A percentile compares a stretch with the other conserved stretches of the same genome.
Conservation (phyloP, 2,329 filamentous ascomycete species). For the Colletotrichum magnum region DNA sequence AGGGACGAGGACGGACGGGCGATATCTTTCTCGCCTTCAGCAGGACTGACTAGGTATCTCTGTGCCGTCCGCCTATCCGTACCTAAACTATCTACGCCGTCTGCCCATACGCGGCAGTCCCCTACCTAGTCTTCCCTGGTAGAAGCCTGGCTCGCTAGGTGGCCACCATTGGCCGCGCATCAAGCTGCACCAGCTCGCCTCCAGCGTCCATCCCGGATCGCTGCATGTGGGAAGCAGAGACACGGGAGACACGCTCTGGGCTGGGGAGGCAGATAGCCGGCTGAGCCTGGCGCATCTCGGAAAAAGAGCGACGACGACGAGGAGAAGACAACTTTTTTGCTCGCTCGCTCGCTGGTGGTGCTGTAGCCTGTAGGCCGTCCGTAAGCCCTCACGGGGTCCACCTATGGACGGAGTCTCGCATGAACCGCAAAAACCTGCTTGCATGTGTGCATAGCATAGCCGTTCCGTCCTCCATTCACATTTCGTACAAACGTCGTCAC, state of each 20-base stretch:
- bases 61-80: too few species aligned
- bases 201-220: conserved; percentile 26
- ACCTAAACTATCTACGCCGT: not conserved
- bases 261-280: too few species aligned
- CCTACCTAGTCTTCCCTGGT: conserved; percentile 12
- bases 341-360: not conserved
- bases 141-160: conserved; percentile 27
- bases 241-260: not conserved
- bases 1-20: not conserved
- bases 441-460: conserved; percentile 37
- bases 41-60: too few species aligned
- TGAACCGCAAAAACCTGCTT: conserved; percentile 42
- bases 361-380: not conserved
- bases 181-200: conserved; percentile 31
- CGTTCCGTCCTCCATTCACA: conserved; percentile 37
- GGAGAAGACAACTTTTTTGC: not conserved
- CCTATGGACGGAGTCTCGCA: conserved; percentile 36
- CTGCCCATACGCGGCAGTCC: conserved; percentile 5
- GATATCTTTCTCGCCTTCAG: not conserved
- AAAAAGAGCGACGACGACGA: not conserved
- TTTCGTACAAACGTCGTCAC: conserved; percentile 39
- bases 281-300: not conserved
- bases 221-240: conserved; percentile 6
- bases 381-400: conserved; percentile 20
- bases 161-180: conserved; percentile 19